Evolutionary conservation across 75 land plant species (phyloP).

Genomic region (Chamaecyparis obtusa): DNA sequence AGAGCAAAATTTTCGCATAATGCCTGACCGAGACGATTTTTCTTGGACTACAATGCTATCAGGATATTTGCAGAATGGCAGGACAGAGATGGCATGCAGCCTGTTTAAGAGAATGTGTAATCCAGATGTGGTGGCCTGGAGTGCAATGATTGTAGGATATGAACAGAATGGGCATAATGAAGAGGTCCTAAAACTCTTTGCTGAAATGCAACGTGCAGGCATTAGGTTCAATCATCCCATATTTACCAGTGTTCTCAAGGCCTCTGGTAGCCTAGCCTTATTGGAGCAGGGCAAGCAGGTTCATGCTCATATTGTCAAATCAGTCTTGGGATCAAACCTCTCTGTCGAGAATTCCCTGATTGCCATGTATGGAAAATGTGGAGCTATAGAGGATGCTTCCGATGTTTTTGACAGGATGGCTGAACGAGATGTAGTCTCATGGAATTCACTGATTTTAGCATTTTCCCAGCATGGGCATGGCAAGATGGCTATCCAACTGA

Average conservation of each 20-base stretch:
- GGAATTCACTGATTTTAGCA: conserved; percentile 37
- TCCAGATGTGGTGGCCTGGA: conserved; percentile 51
- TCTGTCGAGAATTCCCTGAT: conserved; percentile 48
- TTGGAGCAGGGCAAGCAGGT: conserved; percentile 32
- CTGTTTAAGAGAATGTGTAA: conserved; percentile 45
- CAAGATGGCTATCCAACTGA: conserved; percentile 30
- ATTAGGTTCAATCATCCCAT: conserved; percentile 33
- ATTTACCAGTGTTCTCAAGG: conserved; percentile 39
- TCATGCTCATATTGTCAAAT: conserved; percentile 39
- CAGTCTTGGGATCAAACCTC: conserved; percentile 26
- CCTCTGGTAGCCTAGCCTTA: conserved; percentile 23
- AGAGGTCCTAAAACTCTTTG: conserved; percentile 33
- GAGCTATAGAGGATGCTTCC: conserved; percentile 37
- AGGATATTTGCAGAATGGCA: neutral
- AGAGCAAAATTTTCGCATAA: neutral
- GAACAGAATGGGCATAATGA: conserved; percentile 22
- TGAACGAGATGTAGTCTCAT: conserved; percentile 38
- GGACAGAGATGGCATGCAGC: conserved; percentile 13
- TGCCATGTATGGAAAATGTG: conserved; percentile 57
- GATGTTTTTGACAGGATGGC: conserved; percentile 37
- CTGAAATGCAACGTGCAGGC: conserved; percentile 27
- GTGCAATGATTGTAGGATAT: conserved; percentile 46
- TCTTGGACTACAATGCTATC: neutral
- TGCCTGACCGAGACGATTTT: neutral
- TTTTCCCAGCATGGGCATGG: conserved; percentile 32